Evolutionary conservation across 2,329 filamentous ascomycete species (phyloP).

Genomic region (Penicillium sp.): DNA sequence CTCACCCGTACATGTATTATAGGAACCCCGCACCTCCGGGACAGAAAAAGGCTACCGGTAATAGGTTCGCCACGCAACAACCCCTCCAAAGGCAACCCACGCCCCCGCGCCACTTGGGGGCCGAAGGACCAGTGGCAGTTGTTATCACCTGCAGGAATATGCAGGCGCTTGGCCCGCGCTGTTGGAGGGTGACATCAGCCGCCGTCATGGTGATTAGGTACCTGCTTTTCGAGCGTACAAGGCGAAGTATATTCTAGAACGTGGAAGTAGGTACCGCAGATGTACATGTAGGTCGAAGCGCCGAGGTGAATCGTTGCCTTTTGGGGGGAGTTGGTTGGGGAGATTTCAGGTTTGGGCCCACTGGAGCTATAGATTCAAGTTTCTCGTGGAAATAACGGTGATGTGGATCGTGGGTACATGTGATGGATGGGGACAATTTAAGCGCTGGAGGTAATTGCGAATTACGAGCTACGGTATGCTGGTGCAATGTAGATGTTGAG

Average conservation of each 20-base stretch:
- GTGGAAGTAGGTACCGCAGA: constrained; percentile 4
- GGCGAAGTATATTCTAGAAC: background rate
- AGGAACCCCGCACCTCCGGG: background rate
- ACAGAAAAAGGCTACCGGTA: background rate
- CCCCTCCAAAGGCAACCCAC: background rate
- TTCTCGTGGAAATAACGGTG: constrained; percentile 5
- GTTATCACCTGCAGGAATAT: constrained; percentile 13
- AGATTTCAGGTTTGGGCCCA: background rate
- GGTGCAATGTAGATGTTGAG: constrained; percentile 7
- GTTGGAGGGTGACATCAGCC: constrained; percentile 13
- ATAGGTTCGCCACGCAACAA: constrained; percentile 5
- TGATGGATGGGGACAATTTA: background rate
- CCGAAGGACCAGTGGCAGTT: constrained; percentile 7
- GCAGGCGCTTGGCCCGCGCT: constrained; percentile 2
- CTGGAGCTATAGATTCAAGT: background rate
- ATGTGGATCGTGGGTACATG: background rate
- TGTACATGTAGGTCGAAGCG: background rate
- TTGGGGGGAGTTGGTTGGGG: background rate
- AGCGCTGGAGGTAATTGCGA: background rate
- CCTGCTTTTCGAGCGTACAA: constrained; percentile 13
- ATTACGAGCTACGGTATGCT: background rate
- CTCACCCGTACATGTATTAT: background rate
- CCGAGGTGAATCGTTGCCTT: background rate
- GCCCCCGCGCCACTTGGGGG: background rate
- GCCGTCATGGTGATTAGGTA: constrained; percentile 6